Conservation (phyloP, 2,329 filamentous ascomycete genomes). For the Botrytis fabae region DNA sequence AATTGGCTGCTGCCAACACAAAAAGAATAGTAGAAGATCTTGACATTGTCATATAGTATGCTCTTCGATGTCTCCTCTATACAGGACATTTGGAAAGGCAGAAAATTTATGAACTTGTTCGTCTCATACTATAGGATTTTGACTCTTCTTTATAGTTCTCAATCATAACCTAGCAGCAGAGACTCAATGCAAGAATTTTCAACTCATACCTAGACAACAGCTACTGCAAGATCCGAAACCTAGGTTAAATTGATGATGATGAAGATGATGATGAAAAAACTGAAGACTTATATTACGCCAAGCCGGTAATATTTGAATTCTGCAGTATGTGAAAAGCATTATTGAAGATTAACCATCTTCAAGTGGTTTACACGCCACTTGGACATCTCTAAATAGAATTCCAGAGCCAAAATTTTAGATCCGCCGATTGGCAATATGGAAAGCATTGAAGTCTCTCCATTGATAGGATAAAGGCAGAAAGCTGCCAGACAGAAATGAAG, state of each 20-base stretch:
- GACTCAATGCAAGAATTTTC: neutral
- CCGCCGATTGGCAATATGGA: neutral
- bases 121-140: neutral
- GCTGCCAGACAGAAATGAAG: neutral
- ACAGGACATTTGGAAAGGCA: neutral
- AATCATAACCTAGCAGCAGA: neutral
- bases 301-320: neutral
- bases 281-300: neutral
- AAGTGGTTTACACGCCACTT: neutral
- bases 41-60: neutral
- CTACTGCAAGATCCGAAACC: neutral
- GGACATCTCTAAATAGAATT: rapidly evolving
- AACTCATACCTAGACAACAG: neutral
- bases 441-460: neutral
- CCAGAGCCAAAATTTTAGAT: rapidly evolving
- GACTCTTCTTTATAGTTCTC: neutral
- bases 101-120: neutral
- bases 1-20: neutral
- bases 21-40: neutral
- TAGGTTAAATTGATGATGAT: neutral
- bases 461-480: neutral
- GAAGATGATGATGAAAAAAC: neutral
- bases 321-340: neutral
- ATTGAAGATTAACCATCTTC: neutral
- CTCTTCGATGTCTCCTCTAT: neutral